Base-by-base conservation (phyloP, 2,329 filamentous ascomycete genomes). In the Cucurbitaria berberidis region DNA sequence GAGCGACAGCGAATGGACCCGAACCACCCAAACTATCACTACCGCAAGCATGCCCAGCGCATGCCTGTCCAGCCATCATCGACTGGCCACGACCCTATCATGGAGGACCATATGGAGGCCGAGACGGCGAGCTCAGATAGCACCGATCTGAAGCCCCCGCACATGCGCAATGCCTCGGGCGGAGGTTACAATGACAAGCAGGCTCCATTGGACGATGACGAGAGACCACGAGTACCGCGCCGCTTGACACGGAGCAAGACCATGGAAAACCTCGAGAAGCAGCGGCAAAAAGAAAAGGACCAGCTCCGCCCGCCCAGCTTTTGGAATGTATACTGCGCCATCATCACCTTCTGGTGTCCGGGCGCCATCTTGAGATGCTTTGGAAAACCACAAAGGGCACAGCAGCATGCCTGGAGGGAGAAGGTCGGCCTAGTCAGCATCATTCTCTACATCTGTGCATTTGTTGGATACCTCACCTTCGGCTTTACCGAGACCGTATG, bases 351-450 rank as follows among this genome's bases (percentile, higher is more conserved):
- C 69, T 98, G 95, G 93, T 89, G 86, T 52, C 95, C 95, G 0
- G 88, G 92, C 71, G 89, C 93, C 57, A 77, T 97, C 24, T 80
- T 99, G 48, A 85, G 84, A 62, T 96, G 91, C 76, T 95, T 92
- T 68, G 92, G 93, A 34, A 96, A 90, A 81, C 86, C 87, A 7
- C 84, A 90, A 40, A 95, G 90, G 75, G 91, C 89, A 15, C 91
- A 98, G 75, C 89, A 92, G 71, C 85, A 91, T 68, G 95, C 95
- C 2, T 99, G 95, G 95, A 86, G 95, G 62, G 95, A 99, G 74
- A 99, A 99, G 82, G 96, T 99, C 82, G 95, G 95, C 2, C 79
- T 99, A 53, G 90, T 97, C 78, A 96, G 93, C 77, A 87, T 99
- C 70, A 99, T 99, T 72, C 72, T 96, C 27, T 72, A 89, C 55